Evolutionary conservation across 2,329 filamentous ascomycete genomes (phyloP).

Genomic region (Penicillium sp.): DNA sequence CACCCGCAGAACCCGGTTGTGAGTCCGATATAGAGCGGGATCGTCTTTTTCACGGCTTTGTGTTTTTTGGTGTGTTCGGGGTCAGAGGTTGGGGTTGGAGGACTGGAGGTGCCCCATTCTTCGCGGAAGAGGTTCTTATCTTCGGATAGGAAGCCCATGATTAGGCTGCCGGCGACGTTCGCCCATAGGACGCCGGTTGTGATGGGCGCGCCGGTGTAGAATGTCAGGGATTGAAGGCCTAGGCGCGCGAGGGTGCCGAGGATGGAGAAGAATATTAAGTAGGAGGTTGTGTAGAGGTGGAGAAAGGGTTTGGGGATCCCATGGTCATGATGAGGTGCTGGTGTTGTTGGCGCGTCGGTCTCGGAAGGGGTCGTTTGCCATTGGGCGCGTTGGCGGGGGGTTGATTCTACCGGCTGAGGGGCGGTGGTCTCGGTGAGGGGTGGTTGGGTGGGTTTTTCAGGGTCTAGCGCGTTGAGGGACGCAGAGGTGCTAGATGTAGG

Average conservation of each 20-base stretch:
- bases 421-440: conserved; percentile 28
- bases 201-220: conserved; percentile 73
- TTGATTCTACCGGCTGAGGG: conserved; percentile 45
- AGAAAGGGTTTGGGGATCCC: conserved; percentile 44
- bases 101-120: conserved; percentile 55
- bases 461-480: neutral
- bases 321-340: conserved; percentile 6
- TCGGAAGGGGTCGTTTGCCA: conserved; percentile 33
- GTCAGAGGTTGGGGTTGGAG: conserved; percentile 38
- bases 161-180: conserved; percentile 74
- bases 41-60: conserved; percentile 71
- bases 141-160: conserved; percentile 84
- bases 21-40: conserved; percentile 83
- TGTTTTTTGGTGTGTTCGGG: conserved; percentile 50
- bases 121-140: conserved; percentile 71
- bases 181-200: conserved; percentile 78
- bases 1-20: conserved; percentile 86
- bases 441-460: conserved; percentile 13
- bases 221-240: conserved; percentile 74
- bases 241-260: conserved; percentile 80
- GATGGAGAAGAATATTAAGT: conserved; percentile 81
- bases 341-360: conserved; percentile 12
- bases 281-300: conserved; percentile 69
- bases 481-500: neutral
- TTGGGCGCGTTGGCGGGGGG: conserved; percentile 38